These are phyloP conservation scores for Ganoderma sp. DNA, from an alignment of 1,284 basidiomycete species.

Conservation along the genomic window DNA sequence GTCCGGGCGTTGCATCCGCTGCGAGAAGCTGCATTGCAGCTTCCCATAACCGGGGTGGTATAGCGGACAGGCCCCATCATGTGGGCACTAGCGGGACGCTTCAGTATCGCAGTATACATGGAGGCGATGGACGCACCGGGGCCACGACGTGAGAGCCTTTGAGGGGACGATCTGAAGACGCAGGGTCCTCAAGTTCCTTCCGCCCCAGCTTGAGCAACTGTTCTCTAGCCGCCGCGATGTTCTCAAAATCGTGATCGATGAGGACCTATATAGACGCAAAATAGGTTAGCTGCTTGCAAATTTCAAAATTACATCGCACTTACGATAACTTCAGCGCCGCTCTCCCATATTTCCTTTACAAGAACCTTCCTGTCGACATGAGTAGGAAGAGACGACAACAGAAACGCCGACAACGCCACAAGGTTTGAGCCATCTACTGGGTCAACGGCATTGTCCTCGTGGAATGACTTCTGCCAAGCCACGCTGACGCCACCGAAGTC, in stretches of 20 bases:
- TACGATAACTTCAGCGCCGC: conserved; percentile 83
- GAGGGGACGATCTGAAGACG: conserved; percentile 43
- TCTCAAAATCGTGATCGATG: conserved; percentile 86
- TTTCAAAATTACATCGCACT: conserved; percentile 27
- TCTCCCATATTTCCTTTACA: conserved; percentile 88
- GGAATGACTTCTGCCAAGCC: conserved; percentile 64
- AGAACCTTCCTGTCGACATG: conserved; percentile 68
- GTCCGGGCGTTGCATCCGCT: conserved; percentile 84
- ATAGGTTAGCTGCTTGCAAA: not conserved
- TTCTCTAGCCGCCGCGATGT: conserved; percentile 84
- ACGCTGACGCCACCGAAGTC: conserved; percentile 50
- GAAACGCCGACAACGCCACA: conserved; percentile 86
- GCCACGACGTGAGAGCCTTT: conserved; percentile 82
- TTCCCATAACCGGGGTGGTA: conserved; percentile 55
- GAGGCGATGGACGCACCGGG: conserved; percentile 60
- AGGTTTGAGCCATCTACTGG: conserved; percentile 52
- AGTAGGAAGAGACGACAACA: conserved; percentile 75
- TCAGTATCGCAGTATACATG: conserved; percentile 9
- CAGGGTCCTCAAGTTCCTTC: conserved; percentile 58
- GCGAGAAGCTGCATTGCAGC: conserved; percentile 83
- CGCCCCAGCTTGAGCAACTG: conserved; percentile 74
- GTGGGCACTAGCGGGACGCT: conserved; percentile 73
- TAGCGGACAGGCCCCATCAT: conserved; percentile 87
- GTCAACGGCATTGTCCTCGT: conserved; percentile 51
- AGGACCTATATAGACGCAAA: conserved; percentile 61